Evolutionary conservation across 257 asterid genomes (phyloP).

Genomic region (Thymus quinquecostatus): DNA sequence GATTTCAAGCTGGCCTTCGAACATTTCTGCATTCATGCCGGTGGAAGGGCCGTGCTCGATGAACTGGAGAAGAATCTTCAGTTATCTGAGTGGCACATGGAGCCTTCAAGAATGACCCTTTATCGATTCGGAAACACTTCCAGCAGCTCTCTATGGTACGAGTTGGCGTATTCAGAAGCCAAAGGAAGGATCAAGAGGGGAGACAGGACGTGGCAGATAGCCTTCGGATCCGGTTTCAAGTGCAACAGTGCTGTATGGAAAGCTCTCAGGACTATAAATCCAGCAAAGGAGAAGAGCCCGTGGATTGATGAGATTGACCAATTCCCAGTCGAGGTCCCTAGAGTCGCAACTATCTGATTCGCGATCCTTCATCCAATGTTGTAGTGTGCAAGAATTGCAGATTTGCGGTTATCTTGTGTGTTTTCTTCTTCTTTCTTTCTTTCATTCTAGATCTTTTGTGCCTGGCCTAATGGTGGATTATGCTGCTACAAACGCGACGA

Average conservation of each 20-base stretch:
- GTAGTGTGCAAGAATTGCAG: background rate
- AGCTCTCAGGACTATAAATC: slow-evolving; percentile 64
- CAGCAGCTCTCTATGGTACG: slow-evolving; percentile 86
- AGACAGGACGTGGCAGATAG: slow-evolving; percentile 86
- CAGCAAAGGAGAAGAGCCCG: slow-evolving; percentile 49
- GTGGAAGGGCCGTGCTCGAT: slow-evolving; percentile 83
- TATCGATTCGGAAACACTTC: slow-evolving; percentile 82
- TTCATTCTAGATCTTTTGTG: slow-evolving; percentile 12
- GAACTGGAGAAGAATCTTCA: slow-evolving; percentile 76
- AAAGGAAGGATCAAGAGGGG: slow-evolving; percentile 82
- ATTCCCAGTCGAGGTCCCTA: slow-evolving; percentile 53
- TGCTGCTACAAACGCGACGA: slow-evolving; percentile 4
- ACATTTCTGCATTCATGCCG: slow-evolving; percentile 89
- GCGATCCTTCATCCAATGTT: background rate
- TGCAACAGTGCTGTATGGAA: slow-evolving; percentile 92
- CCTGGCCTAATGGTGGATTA: slow-evolving; percentile 15
- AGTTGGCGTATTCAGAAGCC: slow-evolving; percentile 68
- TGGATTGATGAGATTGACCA: slow-evolving; percentile 44
- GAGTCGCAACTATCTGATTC: slow-evolving; percentile 35
- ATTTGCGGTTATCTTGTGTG: background rate
- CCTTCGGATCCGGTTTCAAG: slow-evolving; percentile 86
- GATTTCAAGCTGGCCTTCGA: slow-evolving; percentile 84
- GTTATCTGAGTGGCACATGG: slow-evolving; percentile 80
- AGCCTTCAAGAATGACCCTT: slow-evolving; percentile 82
- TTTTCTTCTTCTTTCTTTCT: background rate